Evolutionary conservation across 1,284 basidiomycete genomes (phyloP), one percentile per base, ranked within the genome.

Genomic region (Melampsora americana): DNA sequence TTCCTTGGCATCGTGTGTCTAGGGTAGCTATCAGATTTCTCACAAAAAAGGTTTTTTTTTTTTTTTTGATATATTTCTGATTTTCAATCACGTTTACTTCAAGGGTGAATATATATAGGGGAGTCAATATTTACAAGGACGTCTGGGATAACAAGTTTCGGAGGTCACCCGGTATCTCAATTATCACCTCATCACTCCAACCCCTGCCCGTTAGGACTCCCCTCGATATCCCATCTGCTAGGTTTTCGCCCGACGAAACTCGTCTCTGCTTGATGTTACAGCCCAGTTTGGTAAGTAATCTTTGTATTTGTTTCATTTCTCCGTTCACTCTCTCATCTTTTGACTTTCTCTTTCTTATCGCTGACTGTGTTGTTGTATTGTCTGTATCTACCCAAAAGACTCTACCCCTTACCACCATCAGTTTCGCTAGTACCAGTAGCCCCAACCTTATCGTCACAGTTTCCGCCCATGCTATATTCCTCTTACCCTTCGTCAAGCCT

Each of bases 391-490:
- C n/a, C n/a, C n/a, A n/a, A n/a, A n/a, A n/a, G n/a, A n/a, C n/a
- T n/a, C n/a, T n/a, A n/a, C n/a, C 35, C 16, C 42, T 64, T n/a
- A 56, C 26, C 53, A 6, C n/a, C 1, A n/a, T 28, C 26, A 56
- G 5, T 28, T 56, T 56, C 61, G 32, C 23, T 12, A 64, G 4
- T 20, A 64, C 42, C 23, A 64, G 61, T 3, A 64, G 28, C 6
- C 61, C 61, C 2, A 64, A 4, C 14, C 61, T 64, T 30, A 64
- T 64, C 26, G 61, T 42, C 16, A 12, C 61, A 5, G 61, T 64
- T 14, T 64, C 61, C 26, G 42, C 20, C 61, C 61, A 64, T 7
- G 61, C 61, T 32, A 64, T 64, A 28, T 42, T 42, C 26, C 59
- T 16, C 9, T 16, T 56, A 56, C 53, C n/a, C 12, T 28, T 3